Base-by-base conservation (phyloP, 192 early-diverging fungal species). In the Polychytrium aggregatum region DNA sequence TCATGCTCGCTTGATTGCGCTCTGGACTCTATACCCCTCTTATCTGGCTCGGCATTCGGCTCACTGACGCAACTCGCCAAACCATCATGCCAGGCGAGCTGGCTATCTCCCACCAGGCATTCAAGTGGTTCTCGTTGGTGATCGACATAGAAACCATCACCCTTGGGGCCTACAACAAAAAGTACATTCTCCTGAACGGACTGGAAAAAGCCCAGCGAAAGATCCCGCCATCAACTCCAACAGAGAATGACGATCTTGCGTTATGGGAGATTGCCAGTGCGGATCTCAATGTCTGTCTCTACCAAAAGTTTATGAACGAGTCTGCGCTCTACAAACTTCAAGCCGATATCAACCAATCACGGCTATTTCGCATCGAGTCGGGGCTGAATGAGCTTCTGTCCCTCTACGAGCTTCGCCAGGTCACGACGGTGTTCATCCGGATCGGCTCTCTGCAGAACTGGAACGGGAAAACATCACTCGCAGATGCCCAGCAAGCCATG, bases 271-370 rank as follows among this genome's bases (percentile, higher is more conserved):
- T 69, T 26, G 34, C 31, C 0, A 17, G 22, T 7, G 22, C 28
- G n/a, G 38, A 40, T 7, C 53, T 29, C 33, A 71, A 72, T 37
- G 41, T 72, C 30, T 63, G 56, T 16, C 35, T 71, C 9, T 74
- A 74, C 51, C 55, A 64, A 34, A 37, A 37, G 34, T 74, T 76
- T 41, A 72, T 74, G 30, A 66, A 74, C 42, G 16, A 57, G 37
- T 69, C 68, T 20, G 72, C 72, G 8, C 28, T 74, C 9, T 74
- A 60, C 61, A 74, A 74, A 40, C 59, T 74, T 10, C 66, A 76
- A 40, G 47, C 62, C 1, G 72, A 74, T 42, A 60, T 74, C 29
- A 70, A 73, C 47, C 59, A 76, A 37, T 68, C 63, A 17, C 55
- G 57, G 0, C 52, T 67, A 16, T 74, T 74, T 50, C 52, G 50